Evolutionary conservation across 108 stramenopile species (phyloP).

Genomic region (Skeletonema potamos): DNA sequence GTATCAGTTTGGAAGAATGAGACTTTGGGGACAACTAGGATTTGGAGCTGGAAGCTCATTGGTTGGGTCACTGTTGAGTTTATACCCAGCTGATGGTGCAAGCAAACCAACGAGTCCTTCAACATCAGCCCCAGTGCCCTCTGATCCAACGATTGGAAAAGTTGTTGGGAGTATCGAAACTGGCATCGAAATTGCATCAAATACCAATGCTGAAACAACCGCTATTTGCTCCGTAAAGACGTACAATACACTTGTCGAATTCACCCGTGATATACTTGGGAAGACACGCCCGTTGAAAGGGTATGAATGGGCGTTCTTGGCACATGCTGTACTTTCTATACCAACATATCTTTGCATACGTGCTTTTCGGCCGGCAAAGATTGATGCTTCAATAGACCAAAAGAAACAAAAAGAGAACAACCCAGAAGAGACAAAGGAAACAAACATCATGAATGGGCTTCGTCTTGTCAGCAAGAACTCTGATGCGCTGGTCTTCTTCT

Average conservation of each 20-base stretch:
- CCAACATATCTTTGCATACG: conserved; percentile 73
- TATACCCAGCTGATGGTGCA: conserved; percentile 13
- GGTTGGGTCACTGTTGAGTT: conserved; percentile 51
- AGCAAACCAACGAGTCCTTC: conserved; percentile 10
- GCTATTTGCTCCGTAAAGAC: conserved; percentile 21
- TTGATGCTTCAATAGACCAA: not conserved
- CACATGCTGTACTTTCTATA: conserved; percentile 69
- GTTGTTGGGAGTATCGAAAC: conserved; percentile 20
- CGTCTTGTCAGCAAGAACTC: conserved; percentile 69
- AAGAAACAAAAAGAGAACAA: conserved; percentile 17
- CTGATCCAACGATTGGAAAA: conserved; percentile 18
- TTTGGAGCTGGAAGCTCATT: conserved; percentile 88
- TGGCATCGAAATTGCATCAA: conserved; percentile 31
- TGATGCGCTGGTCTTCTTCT: conserved; percentile 91
- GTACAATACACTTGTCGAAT: conserved; percentile 17
- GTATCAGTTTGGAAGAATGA: conserved; percentile 82
- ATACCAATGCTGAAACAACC: conserved; percentile 33
- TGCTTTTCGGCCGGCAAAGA: conserved; percentile 58
- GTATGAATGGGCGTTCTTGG: conserved; percentile 73
- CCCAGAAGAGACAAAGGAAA: conserved; percentile 20
- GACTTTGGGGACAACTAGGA: conserved; percentile 95
- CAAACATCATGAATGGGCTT: conserved; percentile 69
- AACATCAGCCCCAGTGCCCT: not conserved
- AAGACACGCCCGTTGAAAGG: conserved; percentile 48
- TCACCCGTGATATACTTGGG: conserved; percentile 24